A percentile compares a stretch with the other conserved stretches of the same genome.
phyloP scores from a whole-genome alignment of 129 eudicot species.

The sunflower (Helianthus annuus) region DNA sequence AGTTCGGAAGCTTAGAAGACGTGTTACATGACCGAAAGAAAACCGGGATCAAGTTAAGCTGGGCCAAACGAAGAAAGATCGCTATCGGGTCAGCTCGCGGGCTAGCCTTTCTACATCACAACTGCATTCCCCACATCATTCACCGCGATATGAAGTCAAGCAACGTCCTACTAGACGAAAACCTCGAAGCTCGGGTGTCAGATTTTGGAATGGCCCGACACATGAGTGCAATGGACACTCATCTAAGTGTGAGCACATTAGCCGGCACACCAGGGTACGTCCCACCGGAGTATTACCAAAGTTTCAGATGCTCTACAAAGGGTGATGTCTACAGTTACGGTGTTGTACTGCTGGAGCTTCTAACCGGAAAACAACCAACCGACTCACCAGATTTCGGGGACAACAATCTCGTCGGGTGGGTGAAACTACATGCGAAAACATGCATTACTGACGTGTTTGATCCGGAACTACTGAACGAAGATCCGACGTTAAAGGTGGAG shows the following conservation, averaged over 20 bases:
- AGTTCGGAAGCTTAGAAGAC: conserved; percentile 87
- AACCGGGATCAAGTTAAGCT: conserved; percentile 61
- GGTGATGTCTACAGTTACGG: conserved; percentile 99
- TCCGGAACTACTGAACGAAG: conserved; percentile 62
- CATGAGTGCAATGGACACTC: conserved; percentile 93
- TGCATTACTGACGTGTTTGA: conserved; percentile 72
- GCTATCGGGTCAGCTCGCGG: conserved; percentile 96
- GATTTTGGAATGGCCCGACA: conserved; percentile 98
- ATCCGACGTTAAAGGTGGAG: conserved; percentile 68
- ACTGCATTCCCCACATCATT: conserved; percentile 88
- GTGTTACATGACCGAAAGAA: conserved; percentile 70
- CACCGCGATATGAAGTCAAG: conserved; percentile 98
- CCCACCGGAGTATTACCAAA: conserved; percentile 96
- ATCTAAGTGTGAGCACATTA: conserved; percentile 91
- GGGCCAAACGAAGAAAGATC: conserved; percentile 79
- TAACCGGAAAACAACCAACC: conserved; percentile 85
- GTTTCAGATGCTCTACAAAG: conserved; percentile 83
- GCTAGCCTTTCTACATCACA: conserved; percentile 87
- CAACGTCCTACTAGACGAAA: conserved; percentile 80
- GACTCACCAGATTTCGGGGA: conserved; percentile 95
- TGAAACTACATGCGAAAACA: conserved; percentile 56
- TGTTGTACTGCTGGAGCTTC: conserved; percentile 83
- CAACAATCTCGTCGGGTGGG: conserved; percentile 97
- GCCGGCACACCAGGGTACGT: conserved; percentile 98
- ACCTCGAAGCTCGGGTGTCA: conserved; percentile 83